Percentiles rank a stretch among this genome's conserved stretches.
Evolutionary conservation across 1,139 yeast genomes (phyloP).

Genomic region (Pichia inconspicua): DNA sequence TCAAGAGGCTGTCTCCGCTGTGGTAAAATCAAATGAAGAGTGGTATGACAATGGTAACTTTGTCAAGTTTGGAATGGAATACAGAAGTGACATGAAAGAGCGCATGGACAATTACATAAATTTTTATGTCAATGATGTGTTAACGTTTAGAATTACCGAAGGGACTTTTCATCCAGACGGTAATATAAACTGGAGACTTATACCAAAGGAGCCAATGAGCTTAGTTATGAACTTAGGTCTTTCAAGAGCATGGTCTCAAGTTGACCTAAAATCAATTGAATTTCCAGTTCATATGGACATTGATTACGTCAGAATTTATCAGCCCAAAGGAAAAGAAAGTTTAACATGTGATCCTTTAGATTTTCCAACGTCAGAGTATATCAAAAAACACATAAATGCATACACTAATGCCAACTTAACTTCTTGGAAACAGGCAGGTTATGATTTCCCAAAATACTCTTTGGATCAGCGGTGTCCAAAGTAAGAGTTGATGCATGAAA

Average conservation of each 20-base stretch:
- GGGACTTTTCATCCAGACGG: constrained; percentile 51
- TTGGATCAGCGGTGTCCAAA: constrained; percentile 1
- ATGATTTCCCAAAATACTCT: constrained; percentile 27
- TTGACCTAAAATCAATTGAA: constrained; percentile 46
- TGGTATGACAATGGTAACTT: constrained; percentile 55
- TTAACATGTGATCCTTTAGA: constrained; percentile 50
- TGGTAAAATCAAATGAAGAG: constrained; percentile 42
- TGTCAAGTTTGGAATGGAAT: constrained; percentile 77
- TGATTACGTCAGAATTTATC: constrained; percentile 54
- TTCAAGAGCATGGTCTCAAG: constrained; percentile 55
- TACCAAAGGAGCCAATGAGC: constrained; percentile 59
- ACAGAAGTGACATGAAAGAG: constrained; percentile 50
- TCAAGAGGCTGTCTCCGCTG: constrained; percentile 53
- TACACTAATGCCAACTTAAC: constrained; percentile 43
- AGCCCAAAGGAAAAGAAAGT: constrained; percentile 38
- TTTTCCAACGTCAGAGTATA: constrained; percentile 49
- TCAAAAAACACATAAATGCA: constrained; percentile 38
- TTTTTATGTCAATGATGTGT: constrained; percentile 62
- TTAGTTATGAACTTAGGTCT: constrained; percentile 50
- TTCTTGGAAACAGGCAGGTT: constrained; percentile 32
- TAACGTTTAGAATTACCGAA: constrained; percentile 43
- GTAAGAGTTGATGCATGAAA: too few relatives aligned
- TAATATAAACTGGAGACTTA: constrained; percentile 49
- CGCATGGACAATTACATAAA: constrained; percentile 57
- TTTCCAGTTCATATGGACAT: constrained; percentile 46